Conservation (phyloP, 768 basidiomycete genomes). For the Porpolomopsis calyptriformis region DNA sequence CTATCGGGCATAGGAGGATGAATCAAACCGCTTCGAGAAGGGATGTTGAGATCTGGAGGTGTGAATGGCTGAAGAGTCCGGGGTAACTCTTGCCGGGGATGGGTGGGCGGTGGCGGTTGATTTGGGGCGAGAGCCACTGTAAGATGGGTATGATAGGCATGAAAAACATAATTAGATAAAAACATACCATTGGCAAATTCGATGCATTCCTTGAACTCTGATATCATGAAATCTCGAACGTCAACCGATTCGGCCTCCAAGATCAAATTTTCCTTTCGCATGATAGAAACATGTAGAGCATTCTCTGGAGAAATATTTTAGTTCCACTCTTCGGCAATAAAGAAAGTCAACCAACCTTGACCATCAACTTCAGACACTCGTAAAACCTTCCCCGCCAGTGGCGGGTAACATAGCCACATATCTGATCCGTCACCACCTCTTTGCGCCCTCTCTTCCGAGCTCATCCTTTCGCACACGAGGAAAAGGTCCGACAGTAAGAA, state of each 20-base stretch:
- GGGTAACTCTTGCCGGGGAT: too few relatives aligned
- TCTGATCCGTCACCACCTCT: slow-evolving; percentile 52
- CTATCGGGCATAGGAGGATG: slow-evolving; percentile 4
- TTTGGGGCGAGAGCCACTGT: too few relatives aligned
- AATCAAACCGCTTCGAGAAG: slow-evolving; percentile 4
- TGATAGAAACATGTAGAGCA: slow-evolving; percentile 64
- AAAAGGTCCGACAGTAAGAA: slow-evolving; percentile 91
- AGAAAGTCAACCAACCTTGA: slow-evolving; percentile 38
- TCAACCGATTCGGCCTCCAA: slow-evolving; percentile 51
- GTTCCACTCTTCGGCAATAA: neutral
- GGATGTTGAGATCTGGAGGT: slow-evolving; percentile 6
- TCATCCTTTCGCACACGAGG: slow-evolving; percentile 80
- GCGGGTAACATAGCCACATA: slow-evolving; percentile 91
- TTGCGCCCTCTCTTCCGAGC: slow-evolving; percentile 46
- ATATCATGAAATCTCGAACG: slow-evolving; percentile 50
- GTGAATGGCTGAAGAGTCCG: slow-evolving; percentile 11
- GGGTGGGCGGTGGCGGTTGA: slow-evolving; percentile 51
- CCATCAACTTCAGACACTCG: slow-evolving; percentile 52
- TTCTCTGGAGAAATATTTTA: slow-evolving; percentile 38
- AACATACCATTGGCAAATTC: slow-evolving; percentile 68
- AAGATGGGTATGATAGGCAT: slow-evolving; percentile 32
- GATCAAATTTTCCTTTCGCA: slow-evolving; percentile 78
- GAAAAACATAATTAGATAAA: slow-evolving; percentile 22
- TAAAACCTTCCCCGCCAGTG: slow-evolving; percentile 88
- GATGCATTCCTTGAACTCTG: slow-evolving; percentile 75